Conservation (phyloP, 805 yeast genomes). For the Ogataea pini region DNA sequence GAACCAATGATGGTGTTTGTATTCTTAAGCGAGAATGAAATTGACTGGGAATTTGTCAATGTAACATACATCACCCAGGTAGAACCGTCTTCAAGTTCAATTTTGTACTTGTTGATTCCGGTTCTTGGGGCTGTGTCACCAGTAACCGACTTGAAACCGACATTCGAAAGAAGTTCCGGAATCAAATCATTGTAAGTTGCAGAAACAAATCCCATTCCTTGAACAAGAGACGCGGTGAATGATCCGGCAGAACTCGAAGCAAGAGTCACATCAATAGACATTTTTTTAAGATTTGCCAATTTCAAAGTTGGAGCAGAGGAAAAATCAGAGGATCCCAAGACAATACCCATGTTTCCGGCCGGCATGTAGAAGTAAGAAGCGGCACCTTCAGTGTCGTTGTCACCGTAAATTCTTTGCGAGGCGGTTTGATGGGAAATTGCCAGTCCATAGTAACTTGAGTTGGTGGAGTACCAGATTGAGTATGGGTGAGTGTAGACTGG, state of each 20-base stretch:
- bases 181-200: slow-evolving; percentile 56
- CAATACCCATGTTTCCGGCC: slow-evolving; percentile 55
- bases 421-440: slow-evolving; percentile 64
- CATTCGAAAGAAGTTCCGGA: slow-evolving; percentile 53
- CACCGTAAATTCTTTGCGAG: slow-evolving; percentile 63
- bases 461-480: slow-evolving; percentile 61
- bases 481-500: slow-evolving; percentile 80
- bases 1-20: slow-evolving; percentile 43
- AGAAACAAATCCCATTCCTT: slow-evolving; percentile 81
- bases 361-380: slow-evolving; percentile 66
- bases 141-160: slow-evolving; percentile 56
- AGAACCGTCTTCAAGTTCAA: slow-evolving; percentile 51
- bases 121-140: slow-evolving; percentile 44
- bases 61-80: slow-evolving; percentile 67
- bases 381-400: slow-evolving; percentile 40
- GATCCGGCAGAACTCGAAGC: slow-evolving; percentile 35
- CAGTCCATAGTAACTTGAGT: slow-evolving; percentile 49
- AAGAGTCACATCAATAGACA: slow-evolving; percentile 24
- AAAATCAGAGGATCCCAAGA: slow-evolving; percentile 47
- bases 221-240: slow-evolving; percentile 63
- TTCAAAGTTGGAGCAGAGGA: slow-evolving; percentile 17
- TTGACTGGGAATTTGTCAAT: slow-evolving; percentile 41
- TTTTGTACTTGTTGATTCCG: slow-evolving; percentile 52
- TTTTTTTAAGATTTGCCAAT: slow-evolving; percentile 21
- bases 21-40: slow-evolving; percentile 29